Evolutionary conservation across 2,329 filamentous ascomycete genomes (phyloP).

Genomic region (Ascocoryne sarcoides): DNA sequence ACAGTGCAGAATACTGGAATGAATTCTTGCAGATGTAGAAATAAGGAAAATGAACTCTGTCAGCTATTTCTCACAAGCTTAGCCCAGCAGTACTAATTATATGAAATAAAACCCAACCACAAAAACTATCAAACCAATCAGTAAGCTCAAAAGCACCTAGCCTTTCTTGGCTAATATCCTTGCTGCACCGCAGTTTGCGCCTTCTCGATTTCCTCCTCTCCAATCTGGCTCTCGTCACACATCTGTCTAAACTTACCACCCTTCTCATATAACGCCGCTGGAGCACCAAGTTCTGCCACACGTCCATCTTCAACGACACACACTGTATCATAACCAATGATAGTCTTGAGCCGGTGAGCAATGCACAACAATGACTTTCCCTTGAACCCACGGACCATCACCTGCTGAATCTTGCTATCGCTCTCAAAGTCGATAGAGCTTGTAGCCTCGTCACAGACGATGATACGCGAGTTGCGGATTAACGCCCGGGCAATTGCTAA

Average conservation of each 20-base stretch:
- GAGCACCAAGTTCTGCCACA: conserved; percentile 81
- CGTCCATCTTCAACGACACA: conserved; percentile 88
- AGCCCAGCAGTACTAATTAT: too few species aligned
- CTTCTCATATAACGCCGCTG: conserved; percentile 61
- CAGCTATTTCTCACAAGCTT: too few species aligned
- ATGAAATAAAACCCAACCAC: too few species aligned
- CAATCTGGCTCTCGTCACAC: conserved; percentile 53
- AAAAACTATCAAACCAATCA: too few species aligned
- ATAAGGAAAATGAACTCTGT: too few species aligned
- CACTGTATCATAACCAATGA: conserved; percentile 89
- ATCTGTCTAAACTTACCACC: conserved; percentile 69
- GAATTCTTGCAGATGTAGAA: too few species aligned
- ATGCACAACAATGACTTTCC: conserved; percentile 89
- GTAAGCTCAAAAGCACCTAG: too few species aligned
- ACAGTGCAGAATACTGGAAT: too few species aligned
- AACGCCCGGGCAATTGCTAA: conserved; percentile 91
- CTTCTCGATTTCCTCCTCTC: conserved; percentile 26
- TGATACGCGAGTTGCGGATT: conserved; percentile 80
- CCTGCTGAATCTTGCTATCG: conserved; percentile 87
- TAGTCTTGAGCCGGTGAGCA: conserved; percentile 83
- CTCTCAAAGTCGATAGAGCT: conserved; percentile 92
- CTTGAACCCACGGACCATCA: conserved; percentile 75
- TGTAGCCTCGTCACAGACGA: conserved; percentile 95
- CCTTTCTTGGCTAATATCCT: too few species aligned
- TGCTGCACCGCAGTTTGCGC: too few species aligned